Evolutionary conservation across 2,329 filamentous ascomycete species (phyloP).

Genomic region (Diaporthe ilicicola): DNA sequence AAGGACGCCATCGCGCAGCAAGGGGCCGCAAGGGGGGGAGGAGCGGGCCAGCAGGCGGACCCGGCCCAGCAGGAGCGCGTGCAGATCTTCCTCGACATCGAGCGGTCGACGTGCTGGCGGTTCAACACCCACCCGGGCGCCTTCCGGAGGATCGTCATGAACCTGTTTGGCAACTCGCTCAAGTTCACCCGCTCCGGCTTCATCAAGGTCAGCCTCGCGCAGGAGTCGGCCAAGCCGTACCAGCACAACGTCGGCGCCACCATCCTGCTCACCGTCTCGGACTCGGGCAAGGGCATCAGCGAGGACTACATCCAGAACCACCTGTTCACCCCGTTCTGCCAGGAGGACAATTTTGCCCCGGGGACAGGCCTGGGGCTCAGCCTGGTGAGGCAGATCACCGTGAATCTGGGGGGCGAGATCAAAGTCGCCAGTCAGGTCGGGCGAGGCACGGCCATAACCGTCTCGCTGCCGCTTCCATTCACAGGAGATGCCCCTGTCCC

Average conservation of each 20-base stretch:
- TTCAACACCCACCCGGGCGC: slow-evolving; percentile 61
- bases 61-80: slow-evolving; percentile 11
- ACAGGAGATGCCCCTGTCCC: neutral
- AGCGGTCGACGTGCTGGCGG: slow-evolving; percentile 52
- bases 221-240: slow-evolving; percentile 41
- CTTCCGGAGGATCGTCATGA: slow-evolving; percentile 59
- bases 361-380: slow-evolving; percentile 73
- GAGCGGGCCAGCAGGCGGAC: neutral
- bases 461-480: slow-evolving; percentile 42
- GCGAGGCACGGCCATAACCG: slow-evolving; percentile 44
- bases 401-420: slow-evolving; percentile 67
- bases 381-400: slow-evolving; percentile 68
- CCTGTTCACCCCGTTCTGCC: slow-evolving; percentile 70
- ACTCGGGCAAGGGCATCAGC: slow-evolving; percentile 73
- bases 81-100: slow-evolving; percentile 54
- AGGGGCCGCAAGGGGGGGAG: too few relatives aligned
- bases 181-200: slow-evolving; percentile 54
- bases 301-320: slow-evolving; percentile 67
- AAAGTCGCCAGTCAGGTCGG: slow-evolving; percentile 58
- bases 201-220: slow-evolving; percentile 35
- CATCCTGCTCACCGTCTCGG: slow-evolving; percentile 58
- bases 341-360: slow-evolving; percentile 67
- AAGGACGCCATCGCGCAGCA: neutral
- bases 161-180: slow-evolving; percentile 61
- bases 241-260: neutral